Conservation (phyloP, 768 basidiomycete species). For the Hericium coralloides region DNA sequence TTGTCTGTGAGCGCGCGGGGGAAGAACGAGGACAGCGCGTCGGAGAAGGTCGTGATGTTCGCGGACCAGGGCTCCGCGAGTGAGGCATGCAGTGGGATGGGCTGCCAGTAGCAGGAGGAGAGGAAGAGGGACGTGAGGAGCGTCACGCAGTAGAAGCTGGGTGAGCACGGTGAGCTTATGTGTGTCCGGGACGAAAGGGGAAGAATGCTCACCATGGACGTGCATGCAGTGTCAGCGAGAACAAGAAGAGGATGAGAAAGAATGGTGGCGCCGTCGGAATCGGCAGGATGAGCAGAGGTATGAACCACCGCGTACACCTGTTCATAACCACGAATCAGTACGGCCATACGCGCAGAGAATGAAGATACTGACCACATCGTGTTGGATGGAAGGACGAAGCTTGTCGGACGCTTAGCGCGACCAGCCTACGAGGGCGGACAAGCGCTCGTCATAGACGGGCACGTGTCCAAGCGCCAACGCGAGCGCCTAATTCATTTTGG, state of each 20-base stretch:
- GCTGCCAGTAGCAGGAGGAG: conserved; percentile 87
- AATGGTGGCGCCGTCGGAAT: conserved; percentile 75
- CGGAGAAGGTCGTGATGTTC: conserved; percentile 64
- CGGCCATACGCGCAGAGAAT: neutral
- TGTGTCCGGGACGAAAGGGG: neutral
- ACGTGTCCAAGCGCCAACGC: neutral
- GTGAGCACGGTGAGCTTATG: neutral
- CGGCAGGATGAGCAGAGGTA: conserved; percentile 68
- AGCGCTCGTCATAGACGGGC: neutral
- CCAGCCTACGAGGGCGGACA: neutral
- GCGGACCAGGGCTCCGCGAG: conserved; percentile 56
- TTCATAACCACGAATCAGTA: neutral
- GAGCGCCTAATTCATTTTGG: too few species aligned
- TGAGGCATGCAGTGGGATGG: conserved; percentile 54
- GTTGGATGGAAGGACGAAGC: neutral
- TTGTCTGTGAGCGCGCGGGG: conserved; percentile 28
- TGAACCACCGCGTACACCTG: conserved; percentile 84
- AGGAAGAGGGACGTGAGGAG: conserved; percentile 76
- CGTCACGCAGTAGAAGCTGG: conserved; percentile 80
- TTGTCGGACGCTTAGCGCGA: neutral
- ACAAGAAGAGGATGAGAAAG: conserved; percentile 68
- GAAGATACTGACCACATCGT: conserved; percentile 45
- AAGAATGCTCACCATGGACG: conserved; percentile 59
- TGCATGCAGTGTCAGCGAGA: conserved; percentile 73
- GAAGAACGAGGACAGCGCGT: conserved; percentile 41